Evolutionary conservation across 225 moss, liverwort and hornwort genomes (phyloP).

Genomic region (Marchantia polymorpha): DNA sequence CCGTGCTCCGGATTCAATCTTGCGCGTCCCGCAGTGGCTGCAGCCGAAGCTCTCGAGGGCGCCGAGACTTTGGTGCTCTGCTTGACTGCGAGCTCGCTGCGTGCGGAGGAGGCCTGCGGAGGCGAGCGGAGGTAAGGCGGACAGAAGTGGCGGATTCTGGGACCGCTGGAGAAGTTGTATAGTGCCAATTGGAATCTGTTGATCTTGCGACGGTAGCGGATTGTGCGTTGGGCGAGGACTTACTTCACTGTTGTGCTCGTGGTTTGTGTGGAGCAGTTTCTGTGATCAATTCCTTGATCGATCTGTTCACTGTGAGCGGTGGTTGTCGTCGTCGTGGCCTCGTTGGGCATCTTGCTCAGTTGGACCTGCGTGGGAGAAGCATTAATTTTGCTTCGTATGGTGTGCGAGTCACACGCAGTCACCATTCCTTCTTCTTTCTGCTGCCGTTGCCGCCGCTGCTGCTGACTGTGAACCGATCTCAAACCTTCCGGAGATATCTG

Average conservation of each 20-base stretch:
- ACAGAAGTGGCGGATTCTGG: no score
- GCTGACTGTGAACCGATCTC: background rate
- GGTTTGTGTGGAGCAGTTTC: background rate
- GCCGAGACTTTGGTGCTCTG: background rate
- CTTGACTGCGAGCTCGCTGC: background rate
- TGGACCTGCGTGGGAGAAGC: no score
- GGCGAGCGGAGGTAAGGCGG: background rate
- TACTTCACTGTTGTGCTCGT: background rate
- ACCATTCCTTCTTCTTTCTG: no score
- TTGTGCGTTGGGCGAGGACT: background rate
- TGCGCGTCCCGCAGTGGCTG: background rate
- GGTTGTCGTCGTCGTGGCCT: background rate
- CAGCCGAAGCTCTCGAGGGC: background rate
- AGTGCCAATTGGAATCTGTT: background rate
- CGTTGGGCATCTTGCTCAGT: background rate
- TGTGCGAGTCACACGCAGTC: no score
- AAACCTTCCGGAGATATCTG: background rate
- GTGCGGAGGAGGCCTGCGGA: background rate
- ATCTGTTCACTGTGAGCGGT: background rate
- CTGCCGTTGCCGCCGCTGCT: background rate
- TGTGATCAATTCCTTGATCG: background rate
- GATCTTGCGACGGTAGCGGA: background rate
- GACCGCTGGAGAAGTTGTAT: background rate
- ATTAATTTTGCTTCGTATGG: no score
- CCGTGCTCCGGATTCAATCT: background rate